Evolutionary conservation across 176 grass and related monocot species (phyloP), one percentile per base, ranked within the genome.

Genomic region (Bothriochloa decipiens): DNA sequence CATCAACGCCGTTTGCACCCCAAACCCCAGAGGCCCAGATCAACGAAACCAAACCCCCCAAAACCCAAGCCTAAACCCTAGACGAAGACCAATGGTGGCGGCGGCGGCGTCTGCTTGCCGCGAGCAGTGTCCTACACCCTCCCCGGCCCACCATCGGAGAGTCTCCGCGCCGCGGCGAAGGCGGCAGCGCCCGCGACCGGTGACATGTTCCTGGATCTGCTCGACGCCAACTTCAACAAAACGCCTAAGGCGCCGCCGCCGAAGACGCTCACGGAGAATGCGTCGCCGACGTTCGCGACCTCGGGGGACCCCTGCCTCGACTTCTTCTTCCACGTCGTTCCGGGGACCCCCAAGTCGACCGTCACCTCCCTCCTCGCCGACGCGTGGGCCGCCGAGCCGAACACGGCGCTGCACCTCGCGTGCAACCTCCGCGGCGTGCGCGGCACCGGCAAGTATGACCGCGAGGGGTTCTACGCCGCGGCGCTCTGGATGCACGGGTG

Each of bases 251-350:
- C 64, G 65, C 65, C 26, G 74, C 68, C 36, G 65, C 32, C 42
- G 15, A 91, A 85, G 76, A 36, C 8, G 2, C 60, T 69, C n/a
- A 91, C 80, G 8, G 92, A 91, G 81, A 94, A 89, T 42, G 5
- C 39, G 40, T 94, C 89, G 14, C 52, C 83, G 11, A 91, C 76
- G 29, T 89, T 78, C 77, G 17, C 57, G 9, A 68, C 92, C 22
- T 91, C 92, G 14, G 76, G 87, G 0, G 76, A 94, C 40, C 65
- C 90, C 17, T 94, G 78, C 85, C 78, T 94, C 10, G 89, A 94
- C 68, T 94, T 89, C 84, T 94, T 94, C 88, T 92, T 94, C 92
- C 90, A 94, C 16, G 77, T 94, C 33, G 79, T 91, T n/a, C 87
- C 84, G 0, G 79, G 37, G 11, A 87, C 84, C 9, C 72, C 76